A percentile compares a stretch with the other conserved stretches of the same genome.
Evolutionary conservation across 73 alveolate genomes (phyloP).

Genomic region (Paramecium primaurelia): DNA sequence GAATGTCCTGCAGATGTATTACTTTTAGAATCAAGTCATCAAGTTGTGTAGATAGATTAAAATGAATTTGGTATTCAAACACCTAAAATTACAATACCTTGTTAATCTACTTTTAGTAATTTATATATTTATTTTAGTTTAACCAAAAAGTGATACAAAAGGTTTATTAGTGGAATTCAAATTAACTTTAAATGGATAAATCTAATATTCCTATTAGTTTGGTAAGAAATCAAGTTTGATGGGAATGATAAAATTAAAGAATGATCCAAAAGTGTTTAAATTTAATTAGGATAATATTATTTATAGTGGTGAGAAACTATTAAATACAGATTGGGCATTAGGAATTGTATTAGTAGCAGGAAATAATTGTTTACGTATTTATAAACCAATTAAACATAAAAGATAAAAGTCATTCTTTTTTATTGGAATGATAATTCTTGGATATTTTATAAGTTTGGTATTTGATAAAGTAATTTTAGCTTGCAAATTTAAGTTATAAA

Average conservation of each 20-base stretch:
- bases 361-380: not conserved
- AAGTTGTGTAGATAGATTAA: not conserved
- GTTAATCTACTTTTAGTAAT: conserved; percentile 25
- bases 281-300: not conserved
- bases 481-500: not conserved
- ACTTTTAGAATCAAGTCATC: not conserved
- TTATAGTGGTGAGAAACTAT: not conserved
- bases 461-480: not conserved
- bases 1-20: conserved; percentile 50
- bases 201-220: not conserved
- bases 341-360: conserved; percentile 41
- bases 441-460: not conserved
- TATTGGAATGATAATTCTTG: not conserved
- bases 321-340: conserved; percentile 35
- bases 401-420: not conserved
- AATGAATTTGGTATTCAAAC: not conserved
- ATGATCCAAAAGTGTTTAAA: conserved; percentile 42
- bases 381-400: not conserved
- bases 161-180: conserved; percentile 16
- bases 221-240: not conserved
- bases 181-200: not conserved
- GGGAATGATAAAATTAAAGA: conserved; percentile 7
- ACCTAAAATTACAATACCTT: not conserved
- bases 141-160: not conserved
- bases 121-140: not conserved